phyloP scores from a whole-genome alignment of 2,329 filamentous ascomycete species.

The Phialocephala sp. region DNA sequence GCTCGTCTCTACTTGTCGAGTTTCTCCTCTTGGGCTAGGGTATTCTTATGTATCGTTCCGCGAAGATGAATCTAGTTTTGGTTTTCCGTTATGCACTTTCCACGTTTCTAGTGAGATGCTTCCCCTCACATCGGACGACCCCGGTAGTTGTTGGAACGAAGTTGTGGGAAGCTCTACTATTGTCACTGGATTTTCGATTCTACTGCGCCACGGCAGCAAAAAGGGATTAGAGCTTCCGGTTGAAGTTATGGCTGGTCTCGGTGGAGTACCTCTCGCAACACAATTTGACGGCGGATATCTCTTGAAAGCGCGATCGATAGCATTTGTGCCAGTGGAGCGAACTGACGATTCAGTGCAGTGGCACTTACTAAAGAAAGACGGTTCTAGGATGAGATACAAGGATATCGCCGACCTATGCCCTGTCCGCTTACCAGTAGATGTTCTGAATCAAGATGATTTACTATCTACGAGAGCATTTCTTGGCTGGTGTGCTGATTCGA shows the following conservation, averaged over 20 bases:
- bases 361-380: constrained; percentile 11
- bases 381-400: constrained; percentile 1
- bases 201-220: not conserved
- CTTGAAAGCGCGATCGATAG: constrained; percentile 11
- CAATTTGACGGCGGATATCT: constrained; percentile 13
- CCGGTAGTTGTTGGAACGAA: constrained; percentile 12
- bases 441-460: constrained; percentile 6
- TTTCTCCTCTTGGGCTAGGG: not conserved
- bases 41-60: not conserved
- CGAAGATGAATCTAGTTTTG: not conserved
- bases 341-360: constrained; percentile 14
- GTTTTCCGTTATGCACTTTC: not conserved
- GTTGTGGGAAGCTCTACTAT: constrained; percentile 7
- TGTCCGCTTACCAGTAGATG: not conserved
- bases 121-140: not conserved
- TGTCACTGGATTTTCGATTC: constrained; percentile 9
- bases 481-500: constrained; percentile 12
- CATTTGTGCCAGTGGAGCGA: constrained; percentile 17
- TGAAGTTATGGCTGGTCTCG: constrained; percentile 10
- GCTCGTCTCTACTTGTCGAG: constrained; percentile 11
- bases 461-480: constrained; percentile 10
- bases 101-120: not conserved
- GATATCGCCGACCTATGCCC: constrained; percentile 6
- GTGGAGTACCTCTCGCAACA: constrained; percentile 8
- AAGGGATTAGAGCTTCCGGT: constrained; percentile 6